Evolutionary conservation across 1,284 basidiomycete species (phyloP).

Genomic region (Naganishia cerealis): DNA sequence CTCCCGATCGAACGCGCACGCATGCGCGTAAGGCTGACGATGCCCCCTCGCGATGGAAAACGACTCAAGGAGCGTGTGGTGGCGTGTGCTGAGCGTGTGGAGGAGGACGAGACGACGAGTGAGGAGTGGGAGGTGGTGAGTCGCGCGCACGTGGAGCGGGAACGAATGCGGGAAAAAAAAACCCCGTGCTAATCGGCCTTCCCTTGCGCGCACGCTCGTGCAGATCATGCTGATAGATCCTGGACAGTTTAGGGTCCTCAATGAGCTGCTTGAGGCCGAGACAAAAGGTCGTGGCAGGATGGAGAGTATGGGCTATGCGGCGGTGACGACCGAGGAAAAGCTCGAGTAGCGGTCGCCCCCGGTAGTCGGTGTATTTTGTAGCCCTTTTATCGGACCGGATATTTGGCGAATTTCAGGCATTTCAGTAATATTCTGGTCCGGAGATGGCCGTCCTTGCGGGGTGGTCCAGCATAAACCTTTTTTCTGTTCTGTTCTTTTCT

Average conservation of each 20-base stretch:
- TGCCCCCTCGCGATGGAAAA: slow-evolving; percentile 74
- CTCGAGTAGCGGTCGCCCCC: slow-evolving; percentile 41
- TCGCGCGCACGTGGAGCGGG: slow-evolving; percentile 35
- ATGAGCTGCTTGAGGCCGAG: slow-evolving; percentile 82
- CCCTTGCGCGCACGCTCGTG: too few species aligned
- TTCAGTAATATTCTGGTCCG: too few species aligned
- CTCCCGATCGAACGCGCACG: slow-evolving; percentile 87
- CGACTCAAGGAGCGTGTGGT: slow-evolving; percentile 70
- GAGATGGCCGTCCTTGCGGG: too few species aligned
- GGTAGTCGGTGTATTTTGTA: too few species aligned
- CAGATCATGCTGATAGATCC: slow-evolving; percentile 91
- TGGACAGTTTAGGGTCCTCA: slow-evolving; percentile 81
- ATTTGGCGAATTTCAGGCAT: too few species aligned
- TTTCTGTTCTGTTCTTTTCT: too few species aligned
- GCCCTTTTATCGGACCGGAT: too few species aligned
- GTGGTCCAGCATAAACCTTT: too few species aligned
- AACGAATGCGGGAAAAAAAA: too few species aligned
- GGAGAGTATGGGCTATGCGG: slow-evolving; percentile 63
- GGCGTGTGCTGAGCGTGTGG: slow-evolving; percentile 69
- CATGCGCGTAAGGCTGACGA: slow-evolving; percentile 83
- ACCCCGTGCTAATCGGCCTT: too few species aligned
- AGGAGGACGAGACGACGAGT: slow-evolving; percentile 72
- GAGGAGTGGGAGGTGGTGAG: slow-evolving; percentile 86
- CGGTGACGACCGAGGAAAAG: slow-evolving; percentile 34
- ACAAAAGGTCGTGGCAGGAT: slow-evolving; percentile 78